Base-by-base conservation (phyloP, 2,329 filamentous ascomycete genomes). In the Nemania serpens region DNA sequence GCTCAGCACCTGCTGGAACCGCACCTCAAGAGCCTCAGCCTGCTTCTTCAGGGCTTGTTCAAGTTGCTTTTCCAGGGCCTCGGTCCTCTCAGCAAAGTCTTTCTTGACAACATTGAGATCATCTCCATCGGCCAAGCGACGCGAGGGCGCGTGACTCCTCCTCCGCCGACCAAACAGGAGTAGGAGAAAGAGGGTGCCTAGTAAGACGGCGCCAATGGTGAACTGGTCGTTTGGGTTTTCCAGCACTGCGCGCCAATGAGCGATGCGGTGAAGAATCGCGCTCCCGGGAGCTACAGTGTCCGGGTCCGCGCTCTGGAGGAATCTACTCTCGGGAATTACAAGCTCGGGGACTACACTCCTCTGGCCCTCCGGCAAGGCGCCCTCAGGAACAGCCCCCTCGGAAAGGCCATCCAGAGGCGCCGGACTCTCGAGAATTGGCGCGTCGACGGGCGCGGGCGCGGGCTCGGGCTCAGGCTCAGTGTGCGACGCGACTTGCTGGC, bases 21-120 rank as follows among this genome's bases (percentile, higher is more conserved):
- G 62, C 25, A 60, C 58, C 54, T 69, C 67, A n/a, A 68, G 51
- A 39, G 58, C 52, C 20, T 61, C 61, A 29, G 59, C 45, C 15
- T 65, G 60, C 15, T 60, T 43, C 34, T 55, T 61, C 33, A 70
- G 48, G 5, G 50, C 47, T 22, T 64, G 56, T 18, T 64, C 62
- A 17, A 66, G 66, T 34, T 57, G 53, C 49, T 61, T 55, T 56
- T 67, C 58, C 10, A 68, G 42, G 4, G 59, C 62, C 22, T 66
- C 62, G 33, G 65, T 66, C 42, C 50, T 65, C 43, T 66, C 55
- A 20, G 56, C 51, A 25, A 62, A 62, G 34, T 64, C 63, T 49
- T 50, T 60, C 39, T 59, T 58, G 17, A 64, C 54, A 13, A 57
- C 46, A 34, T 60, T 61, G 43, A 68, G 42, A 7, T 61, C 63